Conservation (phyloP, 108 stramenopile genomes). For the Skeletonema menzelii region DNA sequence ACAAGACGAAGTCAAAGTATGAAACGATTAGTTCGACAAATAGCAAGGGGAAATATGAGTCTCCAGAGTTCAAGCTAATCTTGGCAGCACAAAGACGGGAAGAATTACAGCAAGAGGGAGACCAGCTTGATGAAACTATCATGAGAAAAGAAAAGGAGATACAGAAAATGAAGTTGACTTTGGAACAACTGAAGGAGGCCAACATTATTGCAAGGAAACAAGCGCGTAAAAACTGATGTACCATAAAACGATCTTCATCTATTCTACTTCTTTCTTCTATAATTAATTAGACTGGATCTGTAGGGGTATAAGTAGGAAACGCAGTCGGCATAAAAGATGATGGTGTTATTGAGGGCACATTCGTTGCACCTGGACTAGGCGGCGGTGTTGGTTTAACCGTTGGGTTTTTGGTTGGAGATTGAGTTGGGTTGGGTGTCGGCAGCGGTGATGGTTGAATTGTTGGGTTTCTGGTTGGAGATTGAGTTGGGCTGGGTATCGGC, state of each 20-base stretch:
- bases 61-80: constrained; percentile 83
- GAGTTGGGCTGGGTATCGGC: background rate
- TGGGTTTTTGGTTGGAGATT: too few species aligned
- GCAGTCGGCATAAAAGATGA: background rate
- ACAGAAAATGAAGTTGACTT: constrained; percentile 26
- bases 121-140: constrained; percentile 78
- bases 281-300: background rate
- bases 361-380: too few species aligned
- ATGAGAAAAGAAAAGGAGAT: constrained; percentile 44
- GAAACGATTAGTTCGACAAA: constrained; percentile 44
- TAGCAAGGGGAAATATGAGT: constrained; percentile 50
- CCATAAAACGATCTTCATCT: too few species aligned
- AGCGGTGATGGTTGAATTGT: too few species aligned
- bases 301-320: background rate
- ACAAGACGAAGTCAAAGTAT: constrained; percentile 70
- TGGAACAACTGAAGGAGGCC: constrained; percentile 17
- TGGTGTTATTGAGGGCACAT: background rate
- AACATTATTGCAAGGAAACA: background rate
- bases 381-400: too few species aligned
- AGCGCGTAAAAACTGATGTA: too few species aligned
- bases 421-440: background rate
- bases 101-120: constrained; percentile 85
- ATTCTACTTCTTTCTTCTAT: too few species aligned
- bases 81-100: constrained; percentile 83
- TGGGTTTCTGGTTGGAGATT: background rate